Evolutionary conservation across 2,329 filamentous ascomycete genomes (phyloP).

Genomic region (Colletotrichum liriopes): DNA sequence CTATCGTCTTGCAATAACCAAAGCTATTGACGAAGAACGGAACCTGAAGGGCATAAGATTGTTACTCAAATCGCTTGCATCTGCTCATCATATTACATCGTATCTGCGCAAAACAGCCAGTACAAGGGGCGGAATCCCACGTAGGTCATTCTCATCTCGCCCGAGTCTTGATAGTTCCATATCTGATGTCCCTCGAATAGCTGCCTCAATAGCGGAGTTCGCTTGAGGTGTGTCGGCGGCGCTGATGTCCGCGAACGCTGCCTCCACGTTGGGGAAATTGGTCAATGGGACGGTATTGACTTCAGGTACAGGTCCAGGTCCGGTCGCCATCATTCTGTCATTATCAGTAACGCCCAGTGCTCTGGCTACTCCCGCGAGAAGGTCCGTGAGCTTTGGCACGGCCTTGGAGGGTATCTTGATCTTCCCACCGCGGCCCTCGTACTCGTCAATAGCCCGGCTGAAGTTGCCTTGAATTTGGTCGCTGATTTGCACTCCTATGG

Average conservation of each 20-base stretch:
- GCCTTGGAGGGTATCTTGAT: slow-evolving; percentile 39
- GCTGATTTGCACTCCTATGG: slow-evolving; percentile 7
- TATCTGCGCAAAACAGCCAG: slow-evolving; percentile 31
- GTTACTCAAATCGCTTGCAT: not conserved
- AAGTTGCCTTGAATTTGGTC: slow-evolving; percentile 31
- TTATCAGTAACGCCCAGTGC: slow-evolving; percentile 32
- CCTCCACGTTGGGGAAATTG: slow-evolving; percentile 1
- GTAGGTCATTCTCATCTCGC: slow-evolving; percentile 27
- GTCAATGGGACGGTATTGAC: not conserved
- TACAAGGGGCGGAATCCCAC: slow-evolving; percentile 29
- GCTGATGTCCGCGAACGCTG: slow-evolving; percentile 19
- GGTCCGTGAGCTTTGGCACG: slow-evolving; percentile 28
- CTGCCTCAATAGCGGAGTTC: slow-evolving; percentile 5
- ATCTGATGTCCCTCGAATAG: not conserved
- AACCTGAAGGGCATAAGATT: not conserved
- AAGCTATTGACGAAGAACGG: not conserved
- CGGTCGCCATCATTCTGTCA: not conserved
- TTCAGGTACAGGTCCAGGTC: not conserved
- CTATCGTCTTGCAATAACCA: not conserved
- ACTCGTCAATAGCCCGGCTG: slow-evolving; percentile 7
- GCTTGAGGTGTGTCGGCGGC: slow-evolving; percentile 23
- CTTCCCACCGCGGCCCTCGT: slow-evolving; percentile 36
- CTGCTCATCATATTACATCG: slow-evolving; percentile 11
- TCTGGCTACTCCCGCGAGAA: slow-evolving; percentile 28
- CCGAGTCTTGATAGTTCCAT: slow-evolving; percentile 13